Evolutionary conservation across 1,284 basidiomycete genomes (phyloP).

Genomic region (Spongiforma sp.): DNA sequence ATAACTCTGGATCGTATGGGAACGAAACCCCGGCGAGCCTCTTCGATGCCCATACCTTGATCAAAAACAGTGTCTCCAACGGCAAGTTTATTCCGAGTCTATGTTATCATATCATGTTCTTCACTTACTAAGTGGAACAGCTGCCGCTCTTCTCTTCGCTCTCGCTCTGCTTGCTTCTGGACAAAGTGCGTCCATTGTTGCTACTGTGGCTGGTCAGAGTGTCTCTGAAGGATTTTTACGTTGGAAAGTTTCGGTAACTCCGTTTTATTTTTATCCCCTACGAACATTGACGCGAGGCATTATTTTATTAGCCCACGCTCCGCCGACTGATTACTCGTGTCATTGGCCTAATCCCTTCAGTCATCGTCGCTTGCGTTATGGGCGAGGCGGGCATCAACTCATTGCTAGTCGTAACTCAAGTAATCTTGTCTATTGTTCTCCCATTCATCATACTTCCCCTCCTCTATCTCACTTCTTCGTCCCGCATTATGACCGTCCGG

Average conservation of each 20-base stretch:
- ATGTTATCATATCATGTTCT: too few relatives aligned
- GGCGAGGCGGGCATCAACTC: constrained; percentile 73
- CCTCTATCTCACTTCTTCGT: constrained; percentile 65
- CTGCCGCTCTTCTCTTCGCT: constrained; percentile 79
- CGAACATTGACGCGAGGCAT: not conserved
- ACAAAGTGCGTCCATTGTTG: constrained; percentile 84
- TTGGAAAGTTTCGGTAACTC: constrained; percentile 71
- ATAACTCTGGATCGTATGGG: too few relatives aligned
- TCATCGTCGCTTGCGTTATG: constrained; percentile 69
- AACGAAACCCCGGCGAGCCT: too few relatives aligned
- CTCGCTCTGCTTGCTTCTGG: constrained; percentile 79
- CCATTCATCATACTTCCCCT: constrained; percentile 79
- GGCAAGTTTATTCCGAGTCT: too few relatives aligned
- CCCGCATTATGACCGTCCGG: constrained; percentile 63
- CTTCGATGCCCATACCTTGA: too few relatives aligned
- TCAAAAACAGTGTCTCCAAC: too few relatives aligned
- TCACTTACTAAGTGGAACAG: too few relatives aligned
- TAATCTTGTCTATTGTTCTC: constrained; percentile 76
- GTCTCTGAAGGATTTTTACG: constrained; percentile 87
- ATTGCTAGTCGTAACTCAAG: constrained; percentile 81
- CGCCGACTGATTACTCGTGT: constrained; percentile 77
- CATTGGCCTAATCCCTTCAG: constrained; percentile 76
- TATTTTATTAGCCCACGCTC: constrained; percentile 77
- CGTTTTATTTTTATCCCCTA: not conserved
- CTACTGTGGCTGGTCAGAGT: constrained; percentile 82